phyloP scores from a whole-genome alignment of 1,284 basidiomycete genomes.

The Golubevia sp. region DNA sequence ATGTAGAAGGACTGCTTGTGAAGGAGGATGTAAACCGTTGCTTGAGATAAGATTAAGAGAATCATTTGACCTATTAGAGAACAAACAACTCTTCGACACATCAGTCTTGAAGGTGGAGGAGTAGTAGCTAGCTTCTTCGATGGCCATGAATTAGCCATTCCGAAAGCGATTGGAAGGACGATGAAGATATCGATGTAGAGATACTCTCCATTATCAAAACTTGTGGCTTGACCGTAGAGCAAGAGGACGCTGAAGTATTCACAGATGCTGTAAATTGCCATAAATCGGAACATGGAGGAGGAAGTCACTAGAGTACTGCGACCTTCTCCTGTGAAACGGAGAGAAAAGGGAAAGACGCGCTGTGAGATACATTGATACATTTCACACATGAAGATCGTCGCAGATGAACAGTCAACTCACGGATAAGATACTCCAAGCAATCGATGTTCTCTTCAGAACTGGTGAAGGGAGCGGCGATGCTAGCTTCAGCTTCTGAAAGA shows the following conservation, averaged over 20 bases:
- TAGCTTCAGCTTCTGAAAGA: slow-evolving; percentile 31
- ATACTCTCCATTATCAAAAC: slow-evolving; percentile 36
- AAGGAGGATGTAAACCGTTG: slow-evolving; percentile 20
- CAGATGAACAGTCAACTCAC: too few species aligned
- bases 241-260: slow-evolving; percentile 40
- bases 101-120: slow-evolving; percentile 20
- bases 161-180: slow-evolving; percentile 28
- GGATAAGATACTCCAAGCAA: slow-evolving; percentile 17
- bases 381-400: too few species aligned
- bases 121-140: slow-evolving; percentile 14
- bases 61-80: slow-evolving; percentile 30
- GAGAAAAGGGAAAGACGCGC: too few species aligned
- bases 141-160: slow-evolving; percentile 21
- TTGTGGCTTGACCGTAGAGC: slow-evolving; percentile 30
- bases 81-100: slow-evolving; percentile 17
- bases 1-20: slow-evolving; percentile 20
- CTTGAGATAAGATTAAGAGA: slow-evolving; percentile 28
- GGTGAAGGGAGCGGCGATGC: slow-evolving; percentile 36
- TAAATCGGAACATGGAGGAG: slow-evolving; percentile 26
- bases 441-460: slow-evolving; percentile 19
- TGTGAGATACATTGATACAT: too few species aligned
- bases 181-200: slow-evolving; percentile 35
- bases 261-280: slow-evolving; percentile 20
- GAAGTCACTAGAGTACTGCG: slow-evolving; percentile 18
- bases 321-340: too few species aligned